Evolutionary conservation across 2,329 filamentous ascomycete genomes (phyloP).

Genomic region (Neurospora sp.): DNA sequence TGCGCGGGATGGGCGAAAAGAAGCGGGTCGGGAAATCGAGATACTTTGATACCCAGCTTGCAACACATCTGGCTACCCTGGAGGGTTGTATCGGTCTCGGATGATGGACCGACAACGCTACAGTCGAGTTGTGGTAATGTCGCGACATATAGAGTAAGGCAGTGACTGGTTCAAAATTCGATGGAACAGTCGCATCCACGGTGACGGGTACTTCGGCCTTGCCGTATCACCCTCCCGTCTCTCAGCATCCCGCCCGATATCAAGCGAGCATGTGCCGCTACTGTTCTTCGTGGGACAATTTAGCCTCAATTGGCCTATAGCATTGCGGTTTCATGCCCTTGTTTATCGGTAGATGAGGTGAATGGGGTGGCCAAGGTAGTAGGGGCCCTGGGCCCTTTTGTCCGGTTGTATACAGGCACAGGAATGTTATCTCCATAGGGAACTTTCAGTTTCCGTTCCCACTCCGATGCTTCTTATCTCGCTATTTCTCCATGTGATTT

Average conservation of each 20-base stretch:
- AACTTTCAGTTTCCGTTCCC: background rate
- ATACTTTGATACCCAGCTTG: background rate
- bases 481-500: background rate
- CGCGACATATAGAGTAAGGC: background rate
- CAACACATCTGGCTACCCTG: background rate
- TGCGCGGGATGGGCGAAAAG: background rate
- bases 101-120: constrained; percentile 12
- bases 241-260: background rate
- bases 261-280: background rate
- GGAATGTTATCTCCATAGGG: constrained; percentile 1
- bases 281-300: constrained; percentile 6
- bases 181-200: background rate
- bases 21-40: background rate
- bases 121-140: background rate
- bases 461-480: background rate
- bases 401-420: background rate
- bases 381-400: background rate
- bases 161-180: background rate
- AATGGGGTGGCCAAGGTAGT: background rate
- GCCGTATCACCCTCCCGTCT: background rate
- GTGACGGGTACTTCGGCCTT: background rate
- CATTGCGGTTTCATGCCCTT: background rate
- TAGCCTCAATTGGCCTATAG: constrained; percentile 4
- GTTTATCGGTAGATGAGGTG: background rate
- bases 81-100: constrained; percentile 8